Base-by-base conservation (phyloP, 768 basidiomycete genomes). In the Hypsizygus marmoreus region DNA sequence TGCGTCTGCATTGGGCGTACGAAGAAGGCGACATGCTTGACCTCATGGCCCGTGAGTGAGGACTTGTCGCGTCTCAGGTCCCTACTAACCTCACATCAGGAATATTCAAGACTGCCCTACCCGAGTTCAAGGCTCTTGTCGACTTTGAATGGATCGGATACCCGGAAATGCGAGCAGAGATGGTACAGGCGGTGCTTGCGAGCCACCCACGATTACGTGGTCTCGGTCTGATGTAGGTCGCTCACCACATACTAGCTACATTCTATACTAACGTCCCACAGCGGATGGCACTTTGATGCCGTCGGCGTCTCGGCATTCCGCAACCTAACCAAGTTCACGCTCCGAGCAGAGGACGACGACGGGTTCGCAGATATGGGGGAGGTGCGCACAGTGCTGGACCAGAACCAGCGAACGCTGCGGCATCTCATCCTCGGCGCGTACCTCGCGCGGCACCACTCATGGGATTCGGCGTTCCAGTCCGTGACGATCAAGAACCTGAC, bases 81-180 rank as follows among this genome's bases (percentile, higher is more conserved):
- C 28, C 38, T 42, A 2, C 8, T 11, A 23, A 37, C 13, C 14
- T 19, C 17, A 24, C 33, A 12, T 37, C 33, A 82, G 78, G 81
- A 12, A 78, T 84, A 34, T 82, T 86, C 62, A 76, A 76, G 44
- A 80, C 76, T 7, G 76, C 82, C 2, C 68, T 87, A 11, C 82
- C 82, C 1, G 79, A 80, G 32, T 85, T 86, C 64, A 81, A 68
- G 47, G 74, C 76, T 6, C 65, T 86, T 9, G 58, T 68, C 10
- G 82, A 84, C 50, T 84, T 86, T 55, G 84, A 86, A 62, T 86
- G 84, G 84, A 85, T 86, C n/a, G 84, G 84, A 4, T 86, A 86
- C 55, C 84, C 84, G 1, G 84, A 86, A 57, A 67, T 86, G 64
- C 72, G 79, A 8, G 79, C 72, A n/a, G 82, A 85, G 41, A 80